Base-by-base conservation (phyloP, 768 basidiomycete genomes). In the Auricularia cornea region DNA sequence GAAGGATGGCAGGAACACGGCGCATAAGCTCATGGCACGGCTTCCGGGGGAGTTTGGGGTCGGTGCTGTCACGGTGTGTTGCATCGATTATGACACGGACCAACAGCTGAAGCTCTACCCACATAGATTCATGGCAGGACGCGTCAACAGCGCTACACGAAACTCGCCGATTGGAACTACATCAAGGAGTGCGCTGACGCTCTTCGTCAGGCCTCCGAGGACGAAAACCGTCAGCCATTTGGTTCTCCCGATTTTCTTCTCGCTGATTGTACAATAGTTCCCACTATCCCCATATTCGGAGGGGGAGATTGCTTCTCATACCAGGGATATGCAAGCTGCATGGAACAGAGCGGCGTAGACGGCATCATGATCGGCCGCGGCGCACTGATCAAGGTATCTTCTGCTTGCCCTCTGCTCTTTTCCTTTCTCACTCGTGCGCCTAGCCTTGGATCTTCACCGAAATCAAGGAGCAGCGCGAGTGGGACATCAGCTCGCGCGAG, bases 331-430 rank as follows among this genome's bases (percentile, higher is more conserved):
- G 90, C 89, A 84, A 75, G 83, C 18, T 84, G 84, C 54, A 81
- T 94, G 32, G 86, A 92, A 52, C 72, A 77, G n/a, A 86, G 83
- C 30, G 92, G 92, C 3, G 94, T 97, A 0, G 95, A 98, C 71
- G 94, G 95, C 4, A 80, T 98, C 52, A 98, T 99, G 97, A 82
- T 98, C 38, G 97, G 87, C 1, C 81, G 97, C 26, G 97, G 97
- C 0, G 96, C 94, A 0, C 77, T 98, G 59, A 97, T 98, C 74
- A 99, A 99, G 74, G 73, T 73, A 32, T 77, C 75, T 76, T 66
- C 69, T 33, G 70, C 63, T 68, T 59, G 32, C 60, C 52, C 20
- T 26, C 28, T 41, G 52, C n/a, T 6, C 12, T 11, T 16, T 57
- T 1, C 11, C 20, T 60, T 14, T 20, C 11, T 33, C 18, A 3